Evolutionary conservation across 352 stramenopile genomes (phyloP).

Genomic region (Pythium chondricola): DNA sequence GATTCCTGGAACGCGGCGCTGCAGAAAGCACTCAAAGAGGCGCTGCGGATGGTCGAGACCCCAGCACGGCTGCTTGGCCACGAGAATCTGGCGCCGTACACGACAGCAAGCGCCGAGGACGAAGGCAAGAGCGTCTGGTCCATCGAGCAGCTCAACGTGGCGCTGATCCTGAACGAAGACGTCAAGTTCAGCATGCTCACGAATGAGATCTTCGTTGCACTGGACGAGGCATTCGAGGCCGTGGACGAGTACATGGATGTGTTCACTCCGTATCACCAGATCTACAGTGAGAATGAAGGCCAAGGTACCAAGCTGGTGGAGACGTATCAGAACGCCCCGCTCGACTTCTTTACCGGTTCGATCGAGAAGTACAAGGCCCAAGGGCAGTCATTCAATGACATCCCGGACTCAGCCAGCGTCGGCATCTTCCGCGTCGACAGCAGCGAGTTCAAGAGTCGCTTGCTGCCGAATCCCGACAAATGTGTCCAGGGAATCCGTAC

Average conservation of each 20-base stretch:
- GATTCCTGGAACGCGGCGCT: conserved; percentile 68
- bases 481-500: conserved; percentile 80
- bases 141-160: conserved; percentile 71
- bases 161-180: conserved; percentile 80
- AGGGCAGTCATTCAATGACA: conserved; percentile 70
- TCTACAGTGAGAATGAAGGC: conserved; percentile 79
- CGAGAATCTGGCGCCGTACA: conserved; percentile 70
- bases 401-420: conserved; percentile 77
- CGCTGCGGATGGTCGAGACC: conserved; percentile 83
- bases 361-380: conserved; percentile 83
- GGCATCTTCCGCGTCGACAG: conserved; percentile 93
- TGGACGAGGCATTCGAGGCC: conserved; percentile 75
- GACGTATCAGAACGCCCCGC: conserved; percentile 58
- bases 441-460: conserved; percentile 70
- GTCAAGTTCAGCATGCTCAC: conserved; percentile 73
- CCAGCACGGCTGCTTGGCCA: conserved; percentile 79
- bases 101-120: conserved; percentile 73
- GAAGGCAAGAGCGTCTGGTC: conserved; percentile 80
- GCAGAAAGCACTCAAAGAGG: conserved; percentile 77
- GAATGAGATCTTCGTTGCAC: conserved; percentile 78
- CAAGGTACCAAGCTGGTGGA: conserved; percentile 58
- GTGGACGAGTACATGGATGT: conserved; percentile 87
- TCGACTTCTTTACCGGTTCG: conserved; percentile 77
- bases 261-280: conserved; percentile 86
- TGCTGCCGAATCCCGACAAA: conserved; percentile 86